Conservation (phyloP, 176 grass and related monocot genomes). For the Oryza meyeriana region DNA sequence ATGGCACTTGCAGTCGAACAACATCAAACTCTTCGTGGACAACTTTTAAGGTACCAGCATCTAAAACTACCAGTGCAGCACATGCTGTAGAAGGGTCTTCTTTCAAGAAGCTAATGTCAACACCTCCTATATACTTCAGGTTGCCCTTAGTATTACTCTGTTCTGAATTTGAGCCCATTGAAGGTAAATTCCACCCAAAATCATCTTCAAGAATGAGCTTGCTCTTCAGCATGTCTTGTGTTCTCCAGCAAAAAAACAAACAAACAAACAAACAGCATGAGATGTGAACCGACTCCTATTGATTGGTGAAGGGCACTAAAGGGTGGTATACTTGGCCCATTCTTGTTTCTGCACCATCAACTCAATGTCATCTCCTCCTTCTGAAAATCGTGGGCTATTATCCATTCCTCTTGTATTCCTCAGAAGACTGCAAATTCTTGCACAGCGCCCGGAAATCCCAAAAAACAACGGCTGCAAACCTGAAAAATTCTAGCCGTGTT, state of each 20-base stretch:
- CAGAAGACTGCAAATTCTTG: not conserved
- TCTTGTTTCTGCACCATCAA: slow-evolving; percentile 38
- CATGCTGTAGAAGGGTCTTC: slow-evolving; percentile 66
- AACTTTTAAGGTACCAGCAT: slow-evolving; percentile 59
- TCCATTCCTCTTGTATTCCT: slow-evolving; percentile 29
- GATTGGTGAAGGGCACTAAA: not conserved
- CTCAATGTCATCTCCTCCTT: slow-evolving; percentile 19
- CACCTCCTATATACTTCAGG: slow-evolving; percentile 67
- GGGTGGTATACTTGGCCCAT: slow-evolving; percentile 44
- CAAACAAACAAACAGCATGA: not conserved
- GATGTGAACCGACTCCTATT: not conserved
- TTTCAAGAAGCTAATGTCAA: slow-evolving; percentile 91
- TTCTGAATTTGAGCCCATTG: slow-evolving; percentile 24
- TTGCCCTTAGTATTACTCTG: not conserved
- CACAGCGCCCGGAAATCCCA: not conserved
- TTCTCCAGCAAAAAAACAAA: slow-evolving; percentile 33
- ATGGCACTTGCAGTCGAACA: slow-evolving; percentile 65
- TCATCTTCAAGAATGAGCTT: slow-evolving; percentile 62
- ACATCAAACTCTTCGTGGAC: slow-evolving; percentile 82
- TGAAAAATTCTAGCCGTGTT: not conserved
- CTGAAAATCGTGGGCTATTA: not conserved
- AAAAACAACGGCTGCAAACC: not conserved
- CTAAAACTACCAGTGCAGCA: slow-evolving; percentile 58
- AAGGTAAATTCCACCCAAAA: slow-evolving; percentile 58
- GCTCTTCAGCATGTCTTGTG: slow-evolving; percentile 72